These are phyloP conservation scores for Magnolia sinica DNA, from an alignment of 164 flowering plant species.

Conservation along the genomic window DNA sequence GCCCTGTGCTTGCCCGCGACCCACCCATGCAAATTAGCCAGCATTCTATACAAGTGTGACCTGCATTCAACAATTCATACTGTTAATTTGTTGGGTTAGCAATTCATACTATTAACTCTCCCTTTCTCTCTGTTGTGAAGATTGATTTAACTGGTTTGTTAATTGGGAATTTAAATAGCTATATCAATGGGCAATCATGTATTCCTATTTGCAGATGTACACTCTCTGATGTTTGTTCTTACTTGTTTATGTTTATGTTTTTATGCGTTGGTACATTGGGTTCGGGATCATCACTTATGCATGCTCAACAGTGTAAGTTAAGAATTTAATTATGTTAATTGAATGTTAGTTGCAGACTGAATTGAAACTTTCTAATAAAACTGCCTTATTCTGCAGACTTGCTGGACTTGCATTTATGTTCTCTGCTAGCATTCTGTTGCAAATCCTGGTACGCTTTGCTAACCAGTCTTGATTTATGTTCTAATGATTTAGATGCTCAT, in stretches of 20 bases:
- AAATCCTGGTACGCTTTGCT: constrained; percentile 66
- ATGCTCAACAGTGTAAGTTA: constrained; percentile 55
- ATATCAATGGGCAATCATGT: too few relatives aligned
- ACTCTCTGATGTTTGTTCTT: neutral
- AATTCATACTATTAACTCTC: too few relatives aligned
- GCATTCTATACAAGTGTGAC: too few relatives aligned
- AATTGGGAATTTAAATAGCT: too few relatives aligned
- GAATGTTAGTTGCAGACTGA: neutral
- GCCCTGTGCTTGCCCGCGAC: too few relatives aligned
- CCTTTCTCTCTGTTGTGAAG: too few relatives aligned
- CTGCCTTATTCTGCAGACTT: constrained; percentile 52
- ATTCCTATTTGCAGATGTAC: too few relatives aligned
- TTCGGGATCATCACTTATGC: constrained; percentile 6
- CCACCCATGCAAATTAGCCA: too few relatives aligned
- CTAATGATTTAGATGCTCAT: neutral
- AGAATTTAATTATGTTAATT: neutral
- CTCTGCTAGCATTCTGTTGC: constrained; percentile 84
- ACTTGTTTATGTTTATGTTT: constrained; percentile 10
- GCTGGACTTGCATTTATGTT: constrained; percentile 99
- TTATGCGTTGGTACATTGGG: constrained; percentile 3
- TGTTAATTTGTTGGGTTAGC: too few relatives aligned
- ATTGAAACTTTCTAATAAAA: neutral
- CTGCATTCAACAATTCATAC: too few relatives aligned
- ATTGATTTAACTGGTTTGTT: too few relatives aligned
- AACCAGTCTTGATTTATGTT: neutral